Evolutionary conservation across 2,329 filamentous ascomycete species (phyloP), one percentile per base, ranked within the genome.

Genomic region (Penicillium sclerotiorum): DNA sequence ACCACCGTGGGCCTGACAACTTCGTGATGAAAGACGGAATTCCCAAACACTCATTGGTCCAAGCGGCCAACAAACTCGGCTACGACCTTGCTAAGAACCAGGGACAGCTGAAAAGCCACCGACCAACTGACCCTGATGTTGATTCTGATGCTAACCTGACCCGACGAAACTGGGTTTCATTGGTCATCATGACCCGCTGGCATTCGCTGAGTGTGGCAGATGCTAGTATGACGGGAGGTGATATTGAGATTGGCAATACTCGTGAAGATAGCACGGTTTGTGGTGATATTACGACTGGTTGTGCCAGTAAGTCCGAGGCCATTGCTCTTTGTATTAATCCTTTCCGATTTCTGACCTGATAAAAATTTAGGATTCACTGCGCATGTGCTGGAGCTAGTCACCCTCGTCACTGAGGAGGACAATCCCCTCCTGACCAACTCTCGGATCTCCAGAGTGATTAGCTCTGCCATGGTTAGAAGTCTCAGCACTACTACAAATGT

Each of bases 81-180:
- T 70, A 69, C 17, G 66, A 72, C 52, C 45, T 75, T 49, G 71
- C 67, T 1, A 73, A 73, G 50, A 61, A 49, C 20, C 64, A 70
- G 22, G 68, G 67, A n/a, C 71, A 74, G 42, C 52, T 71, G 36
- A 72, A 67, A 49, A 66, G 55, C 42, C 69, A 71, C 39, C 61
- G 64, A 11, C 45, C 61, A 6, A 61, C 67, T 4, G 65, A 71
- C 41, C 60, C 64, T 11, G 72, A 73, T 41, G 43, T 66, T 15
- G 73, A 74, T 52, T 74, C 72, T 5, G 70, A 75, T 50, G 64
- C 64, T 21, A 73, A 73, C 32, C 58, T 75, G 27, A 67, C 65
- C 18, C 63, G 73, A 20, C 70, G 72, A 18, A 68, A 63, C 47
- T 75, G 71, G 69, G 69, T 72, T 4, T 68, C 69, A 2, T 53